Conservation (phyloP, 257 asterid species). For the Oldenlandia corymbosa region DNA sequence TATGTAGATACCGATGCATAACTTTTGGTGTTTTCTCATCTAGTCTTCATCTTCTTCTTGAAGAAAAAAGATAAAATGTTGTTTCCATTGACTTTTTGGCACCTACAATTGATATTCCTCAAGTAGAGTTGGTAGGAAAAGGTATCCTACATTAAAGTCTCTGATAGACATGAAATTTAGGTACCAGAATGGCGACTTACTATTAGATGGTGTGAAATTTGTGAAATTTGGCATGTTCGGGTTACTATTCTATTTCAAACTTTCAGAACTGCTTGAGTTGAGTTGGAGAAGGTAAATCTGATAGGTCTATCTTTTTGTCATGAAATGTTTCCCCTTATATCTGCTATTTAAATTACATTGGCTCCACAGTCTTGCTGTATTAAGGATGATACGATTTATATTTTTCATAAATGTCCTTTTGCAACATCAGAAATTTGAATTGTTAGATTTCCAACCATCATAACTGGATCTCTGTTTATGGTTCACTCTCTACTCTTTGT, state of each 20-base stretch:
- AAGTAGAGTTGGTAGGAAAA: too few species aligned
- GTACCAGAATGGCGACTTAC: background rate
- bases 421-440: background rate
- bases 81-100: background rate
- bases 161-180: background rate
- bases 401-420: background rate
- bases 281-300: too few species aligned
- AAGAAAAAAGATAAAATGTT: too few species aligned
- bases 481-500: background rate
- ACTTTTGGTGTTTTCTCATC: background rate
- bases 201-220: background rate
- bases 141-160: too few species aligned
- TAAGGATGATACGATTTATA: background rate
- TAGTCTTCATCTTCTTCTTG: background rate
- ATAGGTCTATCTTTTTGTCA: background rate
- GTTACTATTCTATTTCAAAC: too few species aligned
- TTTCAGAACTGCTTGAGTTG: too few species aligned
- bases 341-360: background rate
- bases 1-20: too few species aligned
- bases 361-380: background rate
- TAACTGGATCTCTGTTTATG: too few species aligned
- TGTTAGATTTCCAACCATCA: background rate
- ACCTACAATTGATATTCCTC: background rate
- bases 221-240: too few species aligned
- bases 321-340: background rate